Base-by-base conservation (phyloP, 805 yeast genomes). In the Saturnispora besseyi region DNA sequence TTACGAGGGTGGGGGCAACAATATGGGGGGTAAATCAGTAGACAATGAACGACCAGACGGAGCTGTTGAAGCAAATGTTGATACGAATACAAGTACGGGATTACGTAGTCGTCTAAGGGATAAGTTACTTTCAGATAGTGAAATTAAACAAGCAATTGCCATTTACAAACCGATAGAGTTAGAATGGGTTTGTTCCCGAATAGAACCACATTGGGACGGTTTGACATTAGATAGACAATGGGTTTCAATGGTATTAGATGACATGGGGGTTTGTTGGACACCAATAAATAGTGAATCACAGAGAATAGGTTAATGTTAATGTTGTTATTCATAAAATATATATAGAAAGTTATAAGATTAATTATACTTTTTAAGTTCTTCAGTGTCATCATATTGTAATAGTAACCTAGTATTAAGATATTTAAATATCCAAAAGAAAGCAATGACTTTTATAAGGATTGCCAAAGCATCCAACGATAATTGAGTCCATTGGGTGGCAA, bases 251-350 rank as follows among this genome's bases (percentile, higher is more conserved):
- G 57, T 59, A 41, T 50, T 65, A 29, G 69, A 66, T 45, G 57
- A 55, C 21, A 41, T 62, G 38, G 68, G 69, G 3, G 46, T 64
- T 4, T 57, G 62, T 51, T 57, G 60, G 54, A 57, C 62, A 0
- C 56, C 51, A 8, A 29, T 21, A 6, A 40, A n/a, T 28, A 30
- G 31, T 21, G 42, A 33, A 32, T 32, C 10, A 10, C n/a, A 12
- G 29, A 8, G 42, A 13, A 26, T 18, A 22, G 9, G 5, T 13
- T 11, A 36, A 8, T n/a, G 4, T 34, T n/a, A 34, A 34, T 36
- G 24, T 36, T 18, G 24, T 32, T 11, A 6, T 12, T 32, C 3
- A 32, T 32, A 12, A 32, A 11, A 32, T 12, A 12, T 32, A 11
- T 32, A 32, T 11, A 32, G 8, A 32, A 12, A 4, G 6, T 12